Base-by-base conservation (phyloP, 2,329 filamentous ascomycete genomes). In the Ascochyta clinopodiicola region DNA sequence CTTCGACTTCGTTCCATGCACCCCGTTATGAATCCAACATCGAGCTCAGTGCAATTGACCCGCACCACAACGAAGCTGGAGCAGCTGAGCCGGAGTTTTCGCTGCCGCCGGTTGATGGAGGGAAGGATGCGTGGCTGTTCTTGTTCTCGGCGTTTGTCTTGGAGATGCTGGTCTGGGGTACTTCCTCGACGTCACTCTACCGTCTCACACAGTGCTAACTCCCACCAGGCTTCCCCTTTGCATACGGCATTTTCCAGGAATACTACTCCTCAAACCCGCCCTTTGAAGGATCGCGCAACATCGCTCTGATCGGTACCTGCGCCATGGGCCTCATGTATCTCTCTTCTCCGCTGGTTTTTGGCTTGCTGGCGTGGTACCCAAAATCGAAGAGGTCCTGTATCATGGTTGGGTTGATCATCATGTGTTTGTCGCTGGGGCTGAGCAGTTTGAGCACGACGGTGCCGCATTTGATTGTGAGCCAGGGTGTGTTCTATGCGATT, bases 211-310 rank as follows among this genome's bases (percentile, higher is more conserved):
- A 10, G 13, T 24, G 24, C 46, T 67, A 35, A 67, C 31, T 12
- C 7, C 38, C 27, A 19, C 0, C 25, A 89, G 87, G 87, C 2
- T 89, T 90, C 52, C 84, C 86, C 0, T 86, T 87, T 51, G 81
- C 86, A 0, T 91, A 87, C 68, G 88, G 88, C 38, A 81, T 91
- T 22, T 90, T 91, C 66, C 87, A 90, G 62, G 81, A 87, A 46
- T 88, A 89, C 71, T 91, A 91, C 70, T 82, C 79, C 32, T 82
- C 78, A 1, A 80, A 87, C 54, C 79, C 80, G 4, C 82, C 84
- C 1, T 90, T 90, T 51, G 74, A 76, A 3, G 80, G 80, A 2
- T 79, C 69, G 8, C 69, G 80, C 0, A 77, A 79, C 25, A 85
- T 89, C 44, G 81, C 87, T 27, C 78, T 86, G 13, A 85, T 91